Evolutionary conservation across 768 basidiomycete genomes (phyloP).

Genomic region (Hygrocybe punicea): DNA sequence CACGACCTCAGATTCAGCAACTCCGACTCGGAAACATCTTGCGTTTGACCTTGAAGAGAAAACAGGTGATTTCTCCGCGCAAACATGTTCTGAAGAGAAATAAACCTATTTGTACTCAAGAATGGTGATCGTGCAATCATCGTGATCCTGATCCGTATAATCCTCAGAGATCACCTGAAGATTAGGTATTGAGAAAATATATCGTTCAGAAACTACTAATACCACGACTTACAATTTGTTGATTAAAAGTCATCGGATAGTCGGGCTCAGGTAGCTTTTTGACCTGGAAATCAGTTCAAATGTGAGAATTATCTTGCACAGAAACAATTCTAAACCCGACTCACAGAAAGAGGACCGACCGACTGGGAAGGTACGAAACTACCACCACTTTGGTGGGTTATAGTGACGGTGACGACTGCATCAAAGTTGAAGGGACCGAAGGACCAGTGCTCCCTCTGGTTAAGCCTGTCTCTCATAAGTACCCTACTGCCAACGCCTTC

Average conservation of each 20-base stretch:
- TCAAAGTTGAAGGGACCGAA: not conserved
- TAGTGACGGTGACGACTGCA: not conserved
- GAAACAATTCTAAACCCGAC: not conserved
- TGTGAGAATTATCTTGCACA: not conserved
- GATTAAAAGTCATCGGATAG: not conserved
- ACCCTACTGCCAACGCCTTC: not conserved
- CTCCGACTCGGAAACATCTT: too few species aligned
- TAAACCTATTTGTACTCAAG: not conserved
- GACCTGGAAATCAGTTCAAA: not conserved
- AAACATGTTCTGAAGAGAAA: too few species aligned
- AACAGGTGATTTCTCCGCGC: too few species aligned
- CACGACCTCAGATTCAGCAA: too few species aligned
- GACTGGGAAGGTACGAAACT: not conserved
- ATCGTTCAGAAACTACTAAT: not conserved
- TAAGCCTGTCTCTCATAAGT: not conserved
- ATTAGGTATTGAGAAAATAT: not conserved
- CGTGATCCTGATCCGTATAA: not conserved
- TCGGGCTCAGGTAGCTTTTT: not conserved
- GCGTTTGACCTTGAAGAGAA: too few species aligned
- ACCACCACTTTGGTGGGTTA: not conserved
- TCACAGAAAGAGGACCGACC: not conserved
- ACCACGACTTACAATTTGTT: not conserved
- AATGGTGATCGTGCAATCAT: not conserved
- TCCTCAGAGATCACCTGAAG: not conserved
- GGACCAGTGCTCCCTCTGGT: not conserved